These are phyloP conservation scores for Echium plantagineum DNA, from an alignment of 257 asterid species.

Conservation along the genomic window DNA sequence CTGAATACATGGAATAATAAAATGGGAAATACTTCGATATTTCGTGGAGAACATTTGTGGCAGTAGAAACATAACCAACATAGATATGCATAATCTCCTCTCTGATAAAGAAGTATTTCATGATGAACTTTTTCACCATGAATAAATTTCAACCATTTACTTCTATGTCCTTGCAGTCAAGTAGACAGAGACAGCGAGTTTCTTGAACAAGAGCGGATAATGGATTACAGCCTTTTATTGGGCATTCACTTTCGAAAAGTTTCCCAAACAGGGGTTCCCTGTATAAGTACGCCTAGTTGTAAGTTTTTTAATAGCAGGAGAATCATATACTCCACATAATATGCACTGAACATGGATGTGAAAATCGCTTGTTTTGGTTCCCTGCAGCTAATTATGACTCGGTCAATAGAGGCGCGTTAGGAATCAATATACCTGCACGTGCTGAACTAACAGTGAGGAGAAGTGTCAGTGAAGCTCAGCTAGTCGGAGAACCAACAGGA, in stretches of 20 bases:
- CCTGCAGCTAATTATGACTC: slow-evolving; percentile 25
- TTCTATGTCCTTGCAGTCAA: slow-evolving; percentile 43
- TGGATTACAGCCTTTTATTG: slow-evolving; percentile 88
- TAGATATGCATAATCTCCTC: too few species aligned
- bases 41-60: too few species aligned
- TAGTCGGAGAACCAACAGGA: slow-evolving; percentile 76
- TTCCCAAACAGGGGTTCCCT: slow-evolving; percentile 47
- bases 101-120: too few species aligned
- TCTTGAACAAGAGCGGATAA: slow-evolving; percentile 86
- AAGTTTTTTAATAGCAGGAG: slow-evolving; percentile 1
- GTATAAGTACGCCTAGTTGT: slow-evolving; percentile 28
- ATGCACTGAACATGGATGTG: neutral
- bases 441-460: slow-evolving; percentile 62
- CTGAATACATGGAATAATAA: too few species aligned
- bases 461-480: slow-evolving; percentile 33
- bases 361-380: neutral
- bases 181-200: slow-evolving; percentile 83
- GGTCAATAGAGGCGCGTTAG: slow-evolving; percentile 33
- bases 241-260: slow-evolving; percentile 76
- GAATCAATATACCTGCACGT: slow-evolving; percentile 58
- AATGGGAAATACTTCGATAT: too few species aligned
- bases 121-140: too few species aligned
- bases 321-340: neutral
- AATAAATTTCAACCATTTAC: neutral
- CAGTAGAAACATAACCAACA: too few species aligned